Evolutionary conservation across 208 protist genomes (phyloP).

Genomic region (Vickermania ingenoplastis): DNA sequence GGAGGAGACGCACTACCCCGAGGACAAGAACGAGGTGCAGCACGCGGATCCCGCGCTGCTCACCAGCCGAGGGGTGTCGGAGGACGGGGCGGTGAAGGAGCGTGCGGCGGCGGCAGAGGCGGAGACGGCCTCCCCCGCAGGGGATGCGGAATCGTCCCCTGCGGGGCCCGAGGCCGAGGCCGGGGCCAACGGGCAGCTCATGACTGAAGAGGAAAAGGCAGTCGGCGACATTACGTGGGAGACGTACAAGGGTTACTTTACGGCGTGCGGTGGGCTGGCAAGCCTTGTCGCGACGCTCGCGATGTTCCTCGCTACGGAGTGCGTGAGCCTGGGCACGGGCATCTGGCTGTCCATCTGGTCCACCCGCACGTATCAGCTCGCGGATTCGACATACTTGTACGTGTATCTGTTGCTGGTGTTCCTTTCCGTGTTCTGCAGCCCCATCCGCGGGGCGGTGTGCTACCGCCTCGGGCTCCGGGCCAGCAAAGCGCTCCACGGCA

Average conservation of each 20-base stretch:
- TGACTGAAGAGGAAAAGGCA: constrained; percentile 50
- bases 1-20: neutral
- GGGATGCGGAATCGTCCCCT: neutral
- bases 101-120: neutral
- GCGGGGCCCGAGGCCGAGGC: neutral
- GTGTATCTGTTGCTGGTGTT: constrained; percentile 32
- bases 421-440: constrained; percentile 19
- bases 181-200: constrained; percentile 14
- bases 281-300: constrained; percentile 28
- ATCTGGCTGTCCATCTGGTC: constrained; percentile 78
- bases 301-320: constrained; percentile 47
- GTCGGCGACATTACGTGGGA: constrained; percentile 36
- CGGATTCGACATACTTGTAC: constrained; percentile 23
- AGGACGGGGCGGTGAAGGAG: too few species aligned
- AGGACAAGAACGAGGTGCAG: too few species aligned
- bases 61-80: too few species aligned
- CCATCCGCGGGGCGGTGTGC: constrained; percentile 32
- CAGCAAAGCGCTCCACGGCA: constrained; percentile 25
- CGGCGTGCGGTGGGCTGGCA: constrained; percentile 29
- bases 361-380: constrained; percentile 3
- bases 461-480: constrained; percentile 20
- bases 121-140: too few species aligned
- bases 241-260: constrained; percentile 55
- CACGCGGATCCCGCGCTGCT: too few species aligned
- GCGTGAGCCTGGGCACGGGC: constrained; percentile 17